Evolutionary conservation across 805 yeast genomes (phyloP).

Genomic region (Nematodospora valgi): DNA sequence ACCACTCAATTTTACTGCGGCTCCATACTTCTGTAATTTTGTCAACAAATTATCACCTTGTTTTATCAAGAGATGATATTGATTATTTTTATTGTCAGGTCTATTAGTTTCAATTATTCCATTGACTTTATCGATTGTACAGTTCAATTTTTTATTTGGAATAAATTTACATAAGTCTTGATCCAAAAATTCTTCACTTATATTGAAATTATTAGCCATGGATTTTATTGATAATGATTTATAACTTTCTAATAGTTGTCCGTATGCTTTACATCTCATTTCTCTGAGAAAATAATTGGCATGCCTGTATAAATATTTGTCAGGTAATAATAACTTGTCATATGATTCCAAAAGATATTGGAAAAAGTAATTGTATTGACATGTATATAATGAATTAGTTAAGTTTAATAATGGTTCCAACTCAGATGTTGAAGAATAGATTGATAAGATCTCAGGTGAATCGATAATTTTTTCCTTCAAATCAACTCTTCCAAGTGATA

Average conservation of each 20-base stretch:
- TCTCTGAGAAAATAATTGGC: conserved; percentile 84
- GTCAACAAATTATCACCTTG: conserved; percentile 92
- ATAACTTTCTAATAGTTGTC: conserved; percentile 91
- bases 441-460: conserved; percentile 87
- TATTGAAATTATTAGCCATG: conserved; percentile 93
- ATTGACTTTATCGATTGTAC: conserved; percentile 92
- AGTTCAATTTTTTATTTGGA: conserved; percentile 89
- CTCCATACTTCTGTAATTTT: conserved; percentile 93
- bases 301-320: conserved; percentile 69
- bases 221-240: conserved; percentile 84
- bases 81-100: conserved; percentile 94
- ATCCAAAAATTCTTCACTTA: conserved; percentile 83
- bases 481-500: conserved; percentile 78
- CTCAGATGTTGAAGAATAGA: conserved; percentile 65
- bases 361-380: conserved; percentile 82
- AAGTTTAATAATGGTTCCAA: conserved; percentile 79
- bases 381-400: conserved; percentile 81
- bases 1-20: conserved; percentile 94
- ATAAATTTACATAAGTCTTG: conserved; percentile 83
- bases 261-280: conserved; percentile 90
- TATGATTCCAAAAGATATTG: conserved; percentile 72
- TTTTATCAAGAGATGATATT: conserved; percentile 82
- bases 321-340: conserved; percentile 61
- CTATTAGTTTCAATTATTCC: conserved; percentile 94
- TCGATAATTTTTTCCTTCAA: conserved; percentile 83